Evolutionary conservation across 352 stramenopile genomes (phyloP).

Genomic region (Phytopythium chamaehyphon): DNA sequence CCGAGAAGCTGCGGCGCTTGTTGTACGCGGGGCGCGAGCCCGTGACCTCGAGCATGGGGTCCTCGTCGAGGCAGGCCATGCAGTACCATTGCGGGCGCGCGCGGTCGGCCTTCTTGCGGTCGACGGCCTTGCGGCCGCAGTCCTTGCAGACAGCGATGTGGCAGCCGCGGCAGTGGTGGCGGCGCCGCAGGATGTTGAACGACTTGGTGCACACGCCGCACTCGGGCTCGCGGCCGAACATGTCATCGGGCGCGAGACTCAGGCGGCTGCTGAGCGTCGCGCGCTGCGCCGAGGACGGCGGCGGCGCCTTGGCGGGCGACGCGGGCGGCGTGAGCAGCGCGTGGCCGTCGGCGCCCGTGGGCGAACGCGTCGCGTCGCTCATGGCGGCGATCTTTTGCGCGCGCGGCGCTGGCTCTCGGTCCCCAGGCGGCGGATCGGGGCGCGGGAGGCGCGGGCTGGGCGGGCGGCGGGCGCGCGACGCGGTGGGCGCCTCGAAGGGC

Average conservation of each 20-base stretch:
- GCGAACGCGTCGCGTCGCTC: conserved; percentile 7
- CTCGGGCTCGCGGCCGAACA: conserved; percentile 66
- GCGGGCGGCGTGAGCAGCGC: conserved; percentile 9
- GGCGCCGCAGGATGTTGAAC: conserved; percentile 78
- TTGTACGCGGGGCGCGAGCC: conserved; percentile 34
- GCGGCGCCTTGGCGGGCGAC: conserved; percentile 10
- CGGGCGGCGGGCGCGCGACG: conserved; percentile 17
- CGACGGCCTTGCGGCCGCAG: conserved; percentile 73
- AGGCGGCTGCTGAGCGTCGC: conserved; percentile 29
- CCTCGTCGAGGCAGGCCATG: conserved; percentile 51
- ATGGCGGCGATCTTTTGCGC: background rate
- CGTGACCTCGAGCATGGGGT: conserved; percentile 67
- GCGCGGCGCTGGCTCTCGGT: conserved; percentile 1
- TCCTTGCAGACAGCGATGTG: conserved; percentile 85
- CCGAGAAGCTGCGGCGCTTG: conserved; percentile 67
- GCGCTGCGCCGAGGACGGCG: conserved; percentile 15
- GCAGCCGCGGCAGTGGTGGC: conserved; percentile 82
- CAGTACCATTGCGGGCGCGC: conserved; percentile 79
- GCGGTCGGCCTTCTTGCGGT: conserved; percentile 50
- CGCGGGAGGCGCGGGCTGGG: too few species aligned
- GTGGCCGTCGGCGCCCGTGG: conserved; percentile 19
- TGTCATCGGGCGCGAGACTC: conserved; percentile 35
- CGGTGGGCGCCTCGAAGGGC: conserved; percentile 1
- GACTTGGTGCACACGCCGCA: conserved; percentile 74
- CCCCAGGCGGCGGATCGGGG: too few species aligned